Conservation (phyloP, 1,139 yeast genomes). For the Yamadazyma dendronema region DNA sequence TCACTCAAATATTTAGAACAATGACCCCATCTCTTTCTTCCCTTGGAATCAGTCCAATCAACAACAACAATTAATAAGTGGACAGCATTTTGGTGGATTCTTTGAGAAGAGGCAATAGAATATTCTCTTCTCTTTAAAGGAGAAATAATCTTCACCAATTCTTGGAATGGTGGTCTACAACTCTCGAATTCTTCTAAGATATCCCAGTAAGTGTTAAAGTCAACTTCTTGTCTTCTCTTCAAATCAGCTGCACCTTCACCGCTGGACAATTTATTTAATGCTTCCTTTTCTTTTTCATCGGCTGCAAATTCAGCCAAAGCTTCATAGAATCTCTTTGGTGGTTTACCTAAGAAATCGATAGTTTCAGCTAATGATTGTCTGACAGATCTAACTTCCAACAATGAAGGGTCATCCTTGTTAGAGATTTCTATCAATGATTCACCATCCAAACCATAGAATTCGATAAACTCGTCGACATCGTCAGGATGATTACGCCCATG, state of each 20-base stretch:
- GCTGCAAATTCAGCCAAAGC: constrained; percentile 70
- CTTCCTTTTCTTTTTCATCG: constrained; percentile 63
- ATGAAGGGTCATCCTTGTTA: constrained; percentile 58
- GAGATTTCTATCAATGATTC: constrained; percentile 70
- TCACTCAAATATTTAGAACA: constrained; percentile 89
- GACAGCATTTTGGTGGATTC: constrained; percentile 84
- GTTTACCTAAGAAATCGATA: constrained; percentile 88
- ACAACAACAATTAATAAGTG: constrained; percentile 93
- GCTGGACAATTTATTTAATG: constrained; percentile 62
- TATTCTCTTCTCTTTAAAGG: constrained; percentile 97
- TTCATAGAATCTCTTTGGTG: constrained; percentile 93
- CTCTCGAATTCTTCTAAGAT: constrained; percentile 76
- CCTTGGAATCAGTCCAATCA: constrained; percentile 89
- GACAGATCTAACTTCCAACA: constrained; percentile 73
- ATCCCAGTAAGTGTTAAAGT: constrained; percentile 79
- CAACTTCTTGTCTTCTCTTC: constrained; percentile 83
- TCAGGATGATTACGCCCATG: constrained; percentile 81
- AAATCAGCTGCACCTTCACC: constrained; percentile 85
- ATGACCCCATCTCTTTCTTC: constrained; percentile 88
- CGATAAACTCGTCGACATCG: constrained; percentile 66
- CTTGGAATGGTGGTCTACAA: constrained; percentile 76
- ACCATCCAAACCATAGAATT: constrained; percentile 68
- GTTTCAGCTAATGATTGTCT: constrained; percentile 78
- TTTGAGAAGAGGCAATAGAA: constrained; percentile 97
- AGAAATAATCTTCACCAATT: constrained; percentile 69